These are phyloP conservation scores for Gleditsia sinensis DNA, from an alignment of 306 rosid species.

Conservation along the genomic window DNA sequence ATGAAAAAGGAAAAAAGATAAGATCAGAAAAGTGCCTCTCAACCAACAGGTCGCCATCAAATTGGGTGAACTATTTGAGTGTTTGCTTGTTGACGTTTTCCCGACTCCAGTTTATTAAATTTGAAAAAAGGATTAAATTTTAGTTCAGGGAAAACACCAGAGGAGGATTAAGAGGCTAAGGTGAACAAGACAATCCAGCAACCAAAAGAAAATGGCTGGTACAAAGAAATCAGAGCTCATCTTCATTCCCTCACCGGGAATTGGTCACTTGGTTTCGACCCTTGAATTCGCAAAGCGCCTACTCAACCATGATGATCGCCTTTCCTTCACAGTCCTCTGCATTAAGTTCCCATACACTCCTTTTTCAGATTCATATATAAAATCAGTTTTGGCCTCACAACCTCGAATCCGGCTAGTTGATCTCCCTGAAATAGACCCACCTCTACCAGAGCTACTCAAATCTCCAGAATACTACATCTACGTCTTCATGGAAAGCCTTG, in stretches of 20 bases:
- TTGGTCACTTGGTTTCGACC: conserved; percentile 55
- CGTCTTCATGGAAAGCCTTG: conserved; percentile 37
- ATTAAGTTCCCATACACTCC: conserved; percentile 35
- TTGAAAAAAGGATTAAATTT: no score
- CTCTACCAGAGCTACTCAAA: conserved; percentile 32
- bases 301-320: conserved; percentile 26
- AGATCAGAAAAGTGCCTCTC: no score
- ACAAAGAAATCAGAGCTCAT: conserved; percentile 40
- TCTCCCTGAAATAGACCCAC: conserved; percentile 50
- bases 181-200: no score
- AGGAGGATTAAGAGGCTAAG: no score
- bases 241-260: conserved; percentile 54
- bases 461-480: conserved; percentile 30
- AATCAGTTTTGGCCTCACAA: conserved; percentile 40
- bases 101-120: no score
- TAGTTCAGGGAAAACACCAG: no score
- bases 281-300: conserved; percentile 56
- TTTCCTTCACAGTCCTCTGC: conserved; percentile 51
- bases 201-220: background rate
- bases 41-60: no score
- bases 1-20: no score
- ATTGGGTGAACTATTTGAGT: no score
- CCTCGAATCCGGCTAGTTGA: conserved; percentile 46
- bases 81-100: no score
- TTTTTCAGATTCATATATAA: conserved; percentile 43